Evolutionary conservation across 108 stramenopile genomes (phyloP).

Genomic region (Aurantiochytrium sp.): DNA sequence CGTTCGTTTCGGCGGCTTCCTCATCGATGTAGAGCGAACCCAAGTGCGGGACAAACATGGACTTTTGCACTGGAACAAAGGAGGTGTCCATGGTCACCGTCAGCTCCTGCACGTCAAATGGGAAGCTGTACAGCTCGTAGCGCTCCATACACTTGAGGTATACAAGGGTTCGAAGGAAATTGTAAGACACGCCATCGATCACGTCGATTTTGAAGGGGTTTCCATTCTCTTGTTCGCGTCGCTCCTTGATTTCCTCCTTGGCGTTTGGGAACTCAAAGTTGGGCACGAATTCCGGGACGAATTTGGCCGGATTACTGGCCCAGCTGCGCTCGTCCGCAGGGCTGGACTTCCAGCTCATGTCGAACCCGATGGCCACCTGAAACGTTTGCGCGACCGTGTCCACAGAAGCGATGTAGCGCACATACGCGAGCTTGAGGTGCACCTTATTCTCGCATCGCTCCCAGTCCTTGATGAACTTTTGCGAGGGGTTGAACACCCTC

Average conservation of each 20-base stretch:
- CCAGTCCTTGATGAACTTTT: constrained; percentile 8
- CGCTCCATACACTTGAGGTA: not conserved
- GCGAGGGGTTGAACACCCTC: not conserved
- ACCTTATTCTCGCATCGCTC: not conserved
- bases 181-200: not conserved
- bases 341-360: not conserved
- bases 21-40: not conserved
- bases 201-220: constrained; percentile 14
- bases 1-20: not conserved
- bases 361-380: not conserved
- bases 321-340: not conserved
- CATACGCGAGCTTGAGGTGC: not conserved
- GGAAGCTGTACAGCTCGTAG: not conserved
- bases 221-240: not conserved
- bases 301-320: not conserved
- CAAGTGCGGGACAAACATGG: not conserved
- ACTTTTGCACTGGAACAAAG: not conserved
- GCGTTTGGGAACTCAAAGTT: not conserved
- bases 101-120: not conserved
- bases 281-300: not conserved
- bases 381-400: not conserved
- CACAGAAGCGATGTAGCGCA: not conserved
- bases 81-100: not conserved
- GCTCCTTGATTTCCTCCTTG: constrained; percentile 1
- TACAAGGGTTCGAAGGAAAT: not conserved